Percentiles rank a stretch among this genome's conserved stretches.
Evolutionary conservation across 2,329 filamentous ascomycete species (phyloP).

Genomic region (Hypoxylon sp.): DNA sequence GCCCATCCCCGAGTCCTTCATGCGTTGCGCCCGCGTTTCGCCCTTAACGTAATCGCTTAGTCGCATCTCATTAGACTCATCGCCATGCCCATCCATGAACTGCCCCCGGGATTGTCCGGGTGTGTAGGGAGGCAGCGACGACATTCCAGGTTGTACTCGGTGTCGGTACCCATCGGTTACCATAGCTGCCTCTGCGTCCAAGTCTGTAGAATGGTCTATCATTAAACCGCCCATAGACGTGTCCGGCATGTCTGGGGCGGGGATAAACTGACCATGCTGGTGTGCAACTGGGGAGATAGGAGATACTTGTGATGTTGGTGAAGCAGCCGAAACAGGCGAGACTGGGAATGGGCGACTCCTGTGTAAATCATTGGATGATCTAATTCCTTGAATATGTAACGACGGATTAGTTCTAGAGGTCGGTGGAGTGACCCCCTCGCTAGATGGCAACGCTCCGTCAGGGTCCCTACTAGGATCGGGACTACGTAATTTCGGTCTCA

Average conservation of each 20-base stretch:
- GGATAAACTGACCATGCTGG: slow-evolving; percentile 26
- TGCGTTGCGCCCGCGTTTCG: slow-evolving; percentile 54
- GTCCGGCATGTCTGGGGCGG: slow-evolving; percentile 24
- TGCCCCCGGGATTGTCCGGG: slow-evolving; percentile 46
- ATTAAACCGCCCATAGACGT: slow-evolving; percentile 36
- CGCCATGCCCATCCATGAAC: slow-evolving; percentile 53
- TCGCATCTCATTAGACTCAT: slow-evolving; percentile 55
- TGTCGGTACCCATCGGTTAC: slow-evolving; percentile 51
- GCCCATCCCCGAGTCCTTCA: slow-evolving; percentile 38
- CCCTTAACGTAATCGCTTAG: slow-evolving; percentile 57
- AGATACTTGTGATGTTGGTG: slow-evolving; percentile 41
- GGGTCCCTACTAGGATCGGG: slow-evolving; percentile 12
- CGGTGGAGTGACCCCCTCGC: slow-evolving; percentile 30
- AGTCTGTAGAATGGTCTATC: slow-evolving; percentile 38
- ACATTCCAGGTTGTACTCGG: slow-evolving; percentile 34
- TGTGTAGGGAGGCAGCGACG: slow-evolving; percentile 53
- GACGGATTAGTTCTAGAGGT: slow-evolving; percentile 14
- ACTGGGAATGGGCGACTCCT: slow-evolving; percentile 24
- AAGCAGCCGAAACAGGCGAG: slow-evolving; percentile 40
- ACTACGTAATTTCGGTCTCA: slow-evolving; percentile 22
- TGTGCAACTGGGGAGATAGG: slow-evolving; percentile 40
- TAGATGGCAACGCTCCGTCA: slow-evolving; percentile 6
- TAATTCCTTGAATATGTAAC: slow-evolving; percentile 20
- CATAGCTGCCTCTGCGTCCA: slow-evolving; percentile 50
- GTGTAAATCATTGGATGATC: slow-evolving; percentile 15